These are phyloP conservation scores for Mortierella sp. DNA, from an alignment of 371 early-diverging fungal species.

Conservation along the genomic window DNA sequence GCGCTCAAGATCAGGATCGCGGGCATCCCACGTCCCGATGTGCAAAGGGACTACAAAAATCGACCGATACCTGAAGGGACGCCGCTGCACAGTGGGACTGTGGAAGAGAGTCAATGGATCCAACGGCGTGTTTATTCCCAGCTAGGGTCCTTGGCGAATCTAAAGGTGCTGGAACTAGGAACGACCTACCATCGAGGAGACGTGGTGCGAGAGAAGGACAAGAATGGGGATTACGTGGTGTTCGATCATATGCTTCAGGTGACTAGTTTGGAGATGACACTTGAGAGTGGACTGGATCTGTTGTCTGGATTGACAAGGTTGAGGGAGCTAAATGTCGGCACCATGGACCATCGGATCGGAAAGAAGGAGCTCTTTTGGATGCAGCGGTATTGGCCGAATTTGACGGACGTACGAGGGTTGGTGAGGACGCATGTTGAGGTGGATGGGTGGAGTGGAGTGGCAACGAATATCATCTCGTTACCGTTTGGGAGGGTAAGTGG, in stretches of 20 bases:
- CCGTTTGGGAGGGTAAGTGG: neutral
- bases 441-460: neutral
- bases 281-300: neutral
- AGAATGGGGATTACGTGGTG: neutral
- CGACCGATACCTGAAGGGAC: neutral
- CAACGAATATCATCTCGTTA: neutral
- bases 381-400: neutral
- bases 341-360: neutral
- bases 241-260: neutral
- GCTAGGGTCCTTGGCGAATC: neutral
- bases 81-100: neutral
- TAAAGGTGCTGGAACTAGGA: neutral
- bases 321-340: neutral
- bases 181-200: neutral
- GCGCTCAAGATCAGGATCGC: neutral
- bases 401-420: neutral
- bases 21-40: neutral
- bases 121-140: neutral
- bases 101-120: neutral
- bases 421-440: neutral
- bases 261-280: neutral
- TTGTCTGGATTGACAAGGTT: neutral
- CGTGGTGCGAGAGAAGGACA: neutral
- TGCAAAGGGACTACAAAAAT: neutral
- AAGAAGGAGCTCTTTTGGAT: neutral